Evolutionary conservation across 257 asterid species (phyloP).

Genomic region (Nicotiana undulata): DNA sequence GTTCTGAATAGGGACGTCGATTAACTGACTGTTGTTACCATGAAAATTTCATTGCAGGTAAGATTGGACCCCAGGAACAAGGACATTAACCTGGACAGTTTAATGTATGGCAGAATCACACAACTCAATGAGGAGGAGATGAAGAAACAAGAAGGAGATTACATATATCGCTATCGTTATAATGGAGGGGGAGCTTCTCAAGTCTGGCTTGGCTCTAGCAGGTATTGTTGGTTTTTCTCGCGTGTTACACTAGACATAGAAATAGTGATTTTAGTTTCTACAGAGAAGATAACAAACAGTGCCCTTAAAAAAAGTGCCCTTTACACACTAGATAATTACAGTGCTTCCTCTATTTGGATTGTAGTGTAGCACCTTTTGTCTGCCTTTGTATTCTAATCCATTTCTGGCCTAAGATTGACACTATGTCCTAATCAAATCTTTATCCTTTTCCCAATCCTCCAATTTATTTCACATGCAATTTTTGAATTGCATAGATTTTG

Average conservation of each 20-base stretch:
- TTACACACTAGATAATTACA: not conserved
- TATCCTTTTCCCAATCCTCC: not conserved
- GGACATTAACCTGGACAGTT: conserved; percentile 75
- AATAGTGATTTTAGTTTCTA: not conserved
- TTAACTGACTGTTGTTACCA: not conserved
- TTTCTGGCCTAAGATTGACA: not conserved
- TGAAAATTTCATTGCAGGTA: conserved; percentile 36
- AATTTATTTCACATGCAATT: not conserved
- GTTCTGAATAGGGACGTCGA: not conserved
- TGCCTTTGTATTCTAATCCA: not conserved
- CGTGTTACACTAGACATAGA: not conserved
- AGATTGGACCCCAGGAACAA: conserved; percentile 90
- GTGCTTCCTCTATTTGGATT: not conserved
- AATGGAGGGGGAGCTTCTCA: conserved; percentile 99
- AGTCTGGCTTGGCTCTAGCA: conserved; percentile 98
- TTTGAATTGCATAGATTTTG: not conserved
- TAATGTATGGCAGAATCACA: conserved; percentile 63
- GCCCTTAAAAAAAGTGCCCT: not conserved
- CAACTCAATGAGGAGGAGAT: conserved; percentile 72
- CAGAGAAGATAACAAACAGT: not conserved
- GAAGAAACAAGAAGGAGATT: conserved; percentile 90
- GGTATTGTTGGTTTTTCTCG: conserved; percentile 35
- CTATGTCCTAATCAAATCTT: not conserved
- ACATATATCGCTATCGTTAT: conserved; percentile 84
- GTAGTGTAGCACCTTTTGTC: not conserved